Base-by-base conservation (phyloP, 306 rosid species). In the Parietaria judaica region DNA sequence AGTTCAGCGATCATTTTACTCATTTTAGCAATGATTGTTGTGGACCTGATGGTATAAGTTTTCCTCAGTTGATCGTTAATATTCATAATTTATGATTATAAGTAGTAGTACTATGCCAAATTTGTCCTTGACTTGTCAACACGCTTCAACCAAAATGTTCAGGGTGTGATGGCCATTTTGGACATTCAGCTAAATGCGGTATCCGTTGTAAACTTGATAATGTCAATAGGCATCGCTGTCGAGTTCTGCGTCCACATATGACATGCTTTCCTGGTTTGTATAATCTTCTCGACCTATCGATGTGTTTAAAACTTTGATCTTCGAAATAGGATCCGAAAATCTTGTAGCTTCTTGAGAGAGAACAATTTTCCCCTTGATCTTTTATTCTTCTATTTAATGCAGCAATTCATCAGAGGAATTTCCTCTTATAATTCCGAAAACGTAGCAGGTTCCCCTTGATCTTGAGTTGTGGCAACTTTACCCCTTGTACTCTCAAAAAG, bases 121-220 rank as follows among this genome's bases (percentile, higher is more conserved):
- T 23, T 31, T 8, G 6, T 8, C 45, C 45, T 41, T 41, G 45
- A 41, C 45, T 41, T 41, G 45, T 41, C 9, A 41, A 69, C n/a
- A 7, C 16, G 45, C 66, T 64, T 66, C 61, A 36, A 61, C 58
- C 66, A 55, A 71, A 64, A 70, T 69, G 54, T 80, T 83, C 92
- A 92, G 98, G 98, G 98, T 56, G 85, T 88, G 68, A 91, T 91
- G 98, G 96, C 98, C 10, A 75, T 88, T 77, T 78, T 92, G 78
- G 86, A 77, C 56, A 80, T 88, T 74, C 96, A 92, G 79, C 86
- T 92, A 54, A 92, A 92, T 79, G 96, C 96, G 5, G 95, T 92
- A 66, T 92, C 98, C 64, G 88, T 88, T 68, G 98, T 92, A 58
- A 91, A 92, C 81, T 84, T 92, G 65, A 61, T 92, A 59, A 92